These are phyloP conservation scores for Arachis hypogaea DNA, from an alignment of 306 rosid species.

Conservation along the genomic window DNA sequence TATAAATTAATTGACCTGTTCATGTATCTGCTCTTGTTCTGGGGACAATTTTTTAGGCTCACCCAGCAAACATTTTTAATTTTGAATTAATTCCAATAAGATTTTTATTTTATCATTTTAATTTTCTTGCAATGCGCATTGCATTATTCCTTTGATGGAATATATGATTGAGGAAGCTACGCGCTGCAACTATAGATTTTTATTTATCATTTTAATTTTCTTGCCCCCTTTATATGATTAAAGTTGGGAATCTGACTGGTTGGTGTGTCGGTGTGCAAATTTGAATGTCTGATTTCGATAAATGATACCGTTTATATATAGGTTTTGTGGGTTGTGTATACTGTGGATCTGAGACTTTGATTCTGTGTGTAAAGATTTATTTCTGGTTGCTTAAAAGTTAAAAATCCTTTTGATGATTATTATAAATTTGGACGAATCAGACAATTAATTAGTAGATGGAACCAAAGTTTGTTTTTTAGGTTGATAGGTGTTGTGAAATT, in stretches of 20 bases:
- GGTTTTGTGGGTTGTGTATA: neutral
- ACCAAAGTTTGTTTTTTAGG: too few species aligned
- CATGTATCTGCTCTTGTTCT: neutral
- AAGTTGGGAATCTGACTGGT: neutral
- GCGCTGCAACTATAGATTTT: too few species aligned
- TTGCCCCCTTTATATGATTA: too few species aligned
- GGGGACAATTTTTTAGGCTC: neutral
- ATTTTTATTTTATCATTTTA: neutral
- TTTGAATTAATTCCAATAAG: neutral
- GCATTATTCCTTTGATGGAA: neutral
- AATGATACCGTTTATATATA: neutral
- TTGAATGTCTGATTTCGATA: slow-evolving; percentile 10
- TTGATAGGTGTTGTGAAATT: neutral
- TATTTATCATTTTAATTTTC: too few species aligned
- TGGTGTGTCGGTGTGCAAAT: neutral
- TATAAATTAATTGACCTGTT: neutral
- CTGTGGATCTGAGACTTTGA: neutral
- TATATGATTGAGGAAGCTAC: neutral
- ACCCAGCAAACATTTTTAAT: neutral
- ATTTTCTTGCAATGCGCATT: neutral
- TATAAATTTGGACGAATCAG: neutral
- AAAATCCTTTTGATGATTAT: neutral
- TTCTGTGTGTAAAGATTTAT: neutral
- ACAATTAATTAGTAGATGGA: neutral
- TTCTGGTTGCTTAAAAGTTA: too few species aligned